A percentile compares a stretch with the other conserved stretches of the same genome.
These are phyloP conservation scores for Talaromyces albobiverticillius DNA, from an alignment of 2,329 filamentous ascomycete genomes.

Conservation along the genomic window DNA sequence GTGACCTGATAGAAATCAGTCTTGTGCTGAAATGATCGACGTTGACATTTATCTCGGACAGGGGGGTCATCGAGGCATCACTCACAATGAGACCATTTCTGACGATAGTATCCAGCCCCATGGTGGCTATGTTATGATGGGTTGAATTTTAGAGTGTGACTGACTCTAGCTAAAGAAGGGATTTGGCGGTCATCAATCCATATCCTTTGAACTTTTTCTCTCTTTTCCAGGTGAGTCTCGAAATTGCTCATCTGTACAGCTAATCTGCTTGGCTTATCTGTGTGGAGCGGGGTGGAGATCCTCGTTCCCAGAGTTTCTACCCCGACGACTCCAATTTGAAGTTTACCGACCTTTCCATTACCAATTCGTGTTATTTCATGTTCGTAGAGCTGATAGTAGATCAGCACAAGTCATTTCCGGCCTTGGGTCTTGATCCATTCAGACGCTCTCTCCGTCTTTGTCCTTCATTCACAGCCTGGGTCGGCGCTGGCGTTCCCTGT, in stretches of 20 bases:
- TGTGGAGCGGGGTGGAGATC: neutral
- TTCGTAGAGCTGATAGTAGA: neutral
- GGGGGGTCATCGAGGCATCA: neutral
- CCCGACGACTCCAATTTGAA: conserved; percentile 9
- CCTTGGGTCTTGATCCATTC: neutral
- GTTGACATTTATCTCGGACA: neutral
- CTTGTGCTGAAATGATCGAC: neutral
- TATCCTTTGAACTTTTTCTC: conserved; percentile 7
- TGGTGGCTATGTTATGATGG: neutral
- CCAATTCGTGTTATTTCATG: conserved; percentile 2
- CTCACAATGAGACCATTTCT: conserved; percentile 13
- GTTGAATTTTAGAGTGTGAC: neutral
- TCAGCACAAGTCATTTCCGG: neutral
- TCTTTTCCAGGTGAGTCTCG: neutral
- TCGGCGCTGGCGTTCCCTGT: neutral
- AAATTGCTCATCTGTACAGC: conserved; percentile 2
- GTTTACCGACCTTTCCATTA: neutral
- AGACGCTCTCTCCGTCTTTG: neutral
- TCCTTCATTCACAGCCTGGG: neutral
- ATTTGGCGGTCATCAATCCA: conserved; percentile 1
- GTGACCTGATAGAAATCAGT: conserved; percentile 11
- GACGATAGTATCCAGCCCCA: conserved; percentile 12
- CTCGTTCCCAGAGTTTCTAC: conserved; percentile 5
- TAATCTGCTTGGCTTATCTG: conserved; percentile 2
- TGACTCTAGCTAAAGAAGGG: neutral